Conservation (phyloP, 345 rosid species). For the Xanthoceras sorbifolium region DNA sequence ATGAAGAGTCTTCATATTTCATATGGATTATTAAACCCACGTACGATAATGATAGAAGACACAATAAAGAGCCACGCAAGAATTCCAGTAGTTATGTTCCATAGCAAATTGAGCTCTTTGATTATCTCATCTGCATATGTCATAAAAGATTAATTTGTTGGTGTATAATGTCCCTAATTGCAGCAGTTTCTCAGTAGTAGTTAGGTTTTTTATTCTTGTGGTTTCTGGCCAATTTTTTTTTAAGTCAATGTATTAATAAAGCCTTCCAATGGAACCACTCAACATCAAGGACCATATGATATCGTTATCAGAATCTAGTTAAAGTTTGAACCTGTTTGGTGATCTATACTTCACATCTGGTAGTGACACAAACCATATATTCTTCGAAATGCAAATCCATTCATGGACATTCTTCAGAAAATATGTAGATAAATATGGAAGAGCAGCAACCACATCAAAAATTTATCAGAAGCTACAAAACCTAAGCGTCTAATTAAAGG, state of each 20-base stretch:
- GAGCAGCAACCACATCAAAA: background rate
- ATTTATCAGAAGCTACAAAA: background rate
- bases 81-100: no score
- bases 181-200: background rate
- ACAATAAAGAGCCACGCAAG: no score
- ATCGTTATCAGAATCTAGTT: background rate
- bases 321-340: background rate
- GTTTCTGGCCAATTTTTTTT: background rate
- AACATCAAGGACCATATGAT: background rate
- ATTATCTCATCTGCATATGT: background rate
- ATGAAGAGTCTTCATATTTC: no score
- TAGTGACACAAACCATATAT: background rate
- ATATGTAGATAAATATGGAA: background rate
- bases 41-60: background rate
- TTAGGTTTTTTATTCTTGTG: background rate
- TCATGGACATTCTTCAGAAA: slow-evolving; percentile 1
- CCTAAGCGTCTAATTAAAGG: background rate
- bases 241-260: background rate
- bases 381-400: slow-evolving; percentile 4
- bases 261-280: background rate
- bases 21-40: background rate
- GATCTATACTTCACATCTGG: background rate
- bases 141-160: background rate
- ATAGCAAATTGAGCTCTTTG: no score
- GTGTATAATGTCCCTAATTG: background rate